Evolutionary conservation across 345 rosid genomes (phyloP), one percentile per base, ranked within the genome.

Genomic region (Geranium rotundifolium): DNA sequence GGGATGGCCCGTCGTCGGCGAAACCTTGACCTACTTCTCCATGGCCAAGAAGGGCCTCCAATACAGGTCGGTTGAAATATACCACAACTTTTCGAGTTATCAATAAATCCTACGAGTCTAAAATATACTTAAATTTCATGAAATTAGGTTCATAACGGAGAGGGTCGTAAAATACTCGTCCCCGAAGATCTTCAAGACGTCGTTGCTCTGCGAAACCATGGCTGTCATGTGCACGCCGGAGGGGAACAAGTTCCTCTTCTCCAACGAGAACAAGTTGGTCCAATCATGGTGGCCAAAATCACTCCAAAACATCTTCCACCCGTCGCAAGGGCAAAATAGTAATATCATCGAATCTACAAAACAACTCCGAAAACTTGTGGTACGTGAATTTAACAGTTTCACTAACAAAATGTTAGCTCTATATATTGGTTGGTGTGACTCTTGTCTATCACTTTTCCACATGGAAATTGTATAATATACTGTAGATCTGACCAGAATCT

Each of bases 241-340:
- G 2, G 67, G 59, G 15, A 64, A 64, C 49, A 64, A 64, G 67
- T 55, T 64, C 59, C 12, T 64, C 49, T 64, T 64, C 59, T 54
- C 67, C 5, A 64, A 64, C 23, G 67, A 64, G 49, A 31, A 56
- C 46, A 64, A 64, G 59, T 29, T 52, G 59, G 59, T 64, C 20
- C 46, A 56, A 5, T 10, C 29, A 0, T 64, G 67, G 67, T 29
- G 46, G 67, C 67, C 67, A 4, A 20, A 15, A 15, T 54, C 67
- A 1, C 23, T 54, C 39, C 59, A 29, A 13, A 29, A 56, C 16
- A 39, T 64, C 39, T 13, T 64, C 14, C 4, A 1, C 50, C 9
- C 13, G 1, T 41, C 50, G 50, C 10, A 41, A 41, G 37, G 37
- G 37, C 37, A 3, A 31, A 2, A 31, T 7, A 31, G 4, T 31